Evolutionary conservation across 495 filamentous ascomycete species (phyloP), one percentile per base, ranked within the genome.

Genomic region (Peziza echinospora): DNA sequence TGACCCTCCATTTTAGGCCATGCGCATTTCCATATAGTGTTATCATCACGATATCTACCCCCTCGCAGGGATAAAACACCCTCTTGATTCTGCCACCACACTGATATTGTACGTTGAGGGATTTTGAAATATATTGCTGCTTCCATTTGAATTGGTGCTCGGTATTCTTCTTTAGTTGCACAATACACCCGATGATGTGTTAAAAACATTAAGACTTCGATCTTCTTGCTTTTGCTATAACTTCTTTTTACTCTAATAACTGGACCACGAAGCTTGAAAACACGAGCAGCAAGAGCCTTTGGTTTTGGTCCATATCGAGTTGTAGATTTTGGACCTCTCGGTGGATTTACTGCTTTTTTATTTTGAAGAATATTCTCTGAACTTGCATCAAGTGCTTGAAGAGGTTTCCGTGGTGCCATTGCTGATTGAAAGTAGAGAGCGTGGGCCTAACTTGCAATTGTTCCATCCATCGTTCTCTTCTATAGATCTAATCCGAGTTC

Each of bases 191-290:
- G 7, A 16, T 51, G 21, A 3, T 43, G 21, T 3, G 40, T n/a
- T 11, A 37, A 41, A 19, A 48, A 48, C 5, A n/a, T 51, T 3
- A 48, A 26, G 5, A 28, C 49, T 45, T 28, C 39, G 1, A 44
- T 39, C 21, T 49, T 51, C 1, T 46, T 39, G 5, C 28, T 23
- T 5, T 24, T 40, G 19, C 28, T 48, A 11, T 51, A 51, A 5
- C 21, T 51, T 26, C 11, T 4, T 13, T 49, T 24, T 0, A 28
- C 40, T 0, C 42, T 26, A 9, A 39, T 11, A 0, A 45, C 10
- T 9, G 41, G 46, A 10, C 47, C 16, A 23, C 21, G 19, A 21
- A 0, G 8, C 21, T 19, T 11, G 10, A 47, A 21, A 8, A 7
- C 11, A 1, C 13, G 26, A 10, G 25, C 5, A 26, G n/a, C 0